Conservation (phyloP, 1,284 basidiomycete genomes). For the Xerocomus nothofagi region DNA sequence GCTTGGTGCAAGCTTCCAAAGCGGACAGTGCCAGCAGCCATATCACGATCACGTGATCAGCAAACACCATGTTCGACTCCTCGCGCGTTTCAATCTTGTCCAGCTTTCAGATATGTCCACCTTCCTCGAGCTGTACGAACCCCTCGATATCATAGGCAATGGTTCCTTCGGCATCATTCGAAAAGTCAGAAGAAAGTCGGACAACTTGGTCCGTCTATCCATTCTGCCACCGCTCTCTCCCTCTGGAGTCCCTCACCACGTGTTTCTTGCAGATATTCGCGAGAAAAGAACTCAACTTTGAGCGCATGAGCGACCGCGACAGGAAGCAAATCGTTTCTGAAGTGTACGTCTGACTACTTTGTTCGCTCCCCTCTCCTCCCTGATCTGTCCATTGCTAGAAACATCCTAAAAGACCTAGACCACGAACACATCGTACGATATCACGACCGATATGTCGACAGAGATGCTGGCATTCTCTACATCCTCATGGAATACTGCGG, state of each 20-base stretch:
- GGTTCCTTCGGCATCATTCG: constrained; percentile 98
- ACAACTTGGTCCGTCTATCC: constrained; percentile 69
- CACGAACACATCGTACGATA: constrained; percentile 96
- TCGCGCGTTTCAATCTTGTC: constrained; percentile 26
- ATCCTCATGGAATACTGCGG: constrained; percentile 98
- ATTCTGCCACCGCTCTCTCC: constrained; percentile 7
- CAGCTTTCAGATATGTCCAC: constrained; percentile 36
- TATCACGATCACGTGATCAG: constrained; percentile 30
- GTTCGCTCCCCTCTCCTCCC: not conserved
- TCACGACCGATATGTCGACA: constrained; percentile 88
- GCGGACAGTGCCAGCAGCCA: too few species aligned
- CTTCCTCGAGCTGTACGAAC: constrained; percentile 78
- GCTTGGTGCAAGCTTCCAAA: too few species aligned
- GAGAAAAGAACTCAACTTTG: constrained; percentile 94
- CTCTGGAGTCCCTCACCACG: constrained; percentile 5
- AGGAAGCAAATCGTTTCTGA: constrained; percentile 96
- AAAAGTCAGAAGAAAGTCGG: constrained; percentile 84
- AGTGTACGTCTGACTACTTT: constrained; percentile 66
- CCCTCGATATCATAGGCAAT: constrained; percentile 90
- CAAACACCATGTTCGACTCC: constrained; percentile 16
- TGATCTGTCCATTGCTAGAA: constrained; percentile 49
- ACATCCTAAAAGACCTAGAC: constrained; percentile 92
- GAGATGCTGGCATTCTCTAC: constrained; percentile 87
- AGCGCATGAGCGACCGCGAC: constrained; percentile 90
- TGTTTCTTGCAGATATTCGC: constrained; percentile 67